Evolutionary conservation across 768 basidiomycete genomes (phyloP).

Genomic region (Rubroboletus satanas): DNA sequence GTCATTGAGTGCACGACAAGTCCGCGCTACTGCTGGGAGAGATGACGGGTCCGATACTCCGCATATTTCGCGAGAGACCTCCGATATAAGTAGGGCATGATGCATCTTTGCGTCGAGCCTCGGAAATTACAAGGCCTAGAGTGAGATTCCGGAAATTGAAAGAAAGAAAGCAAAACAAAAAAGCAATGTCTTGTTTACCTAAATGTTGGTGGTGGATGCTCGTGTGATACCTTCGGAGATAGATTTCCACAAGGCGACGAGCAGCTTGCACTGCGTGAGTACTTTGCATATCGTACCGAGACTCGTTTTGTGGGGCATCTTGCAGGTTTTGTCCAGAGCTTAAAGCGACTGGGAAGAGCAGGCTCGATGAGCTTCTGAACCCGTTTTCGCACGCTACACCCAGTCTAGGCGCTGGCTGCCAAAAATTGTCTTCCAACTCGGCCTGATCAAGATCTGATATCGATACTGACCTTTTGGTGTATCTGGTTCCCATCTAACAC

Average conservation of each 20-base stretch:
- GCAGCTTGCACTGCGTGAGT: not conserved
- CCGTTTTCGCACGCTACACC: conserved; percentile 1
- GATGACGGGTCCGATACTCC: conserved; percentile 5
- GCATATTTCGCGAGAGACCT: conserved; percentile 19
- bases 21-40: conserved; percentile 21
- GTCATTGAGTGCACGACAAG: conserved; percentile 22
- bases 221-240: conserved; percentile 5
- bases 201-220: not conserved
- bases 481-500: not conserved
- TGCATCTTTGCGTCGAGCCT: conserved; percentile 13
- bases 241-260: not conserved
- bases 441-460: no score
- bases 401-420: not conserved
- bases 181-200: conserved; percentile 11
- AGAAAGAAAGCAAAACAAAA: not conserved
- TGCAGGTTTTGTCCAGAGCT: not conserved
- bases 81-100: conserved; percentile 23
- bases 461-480: not conserved
- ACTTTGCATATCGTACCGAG: not conserved
- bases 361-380: not conserved
- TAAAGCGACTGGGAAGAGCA: not conserved
- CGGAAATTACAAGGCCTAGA: not conserved
- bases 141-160: not conserved
- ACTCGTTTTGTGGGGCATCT: not conserved
- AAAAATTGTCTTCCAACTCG: not conserved